Evolutionary conservation across 1,139 yeast species (phyloP).

Genomic region (Taphrina wiesneri): DNA sequence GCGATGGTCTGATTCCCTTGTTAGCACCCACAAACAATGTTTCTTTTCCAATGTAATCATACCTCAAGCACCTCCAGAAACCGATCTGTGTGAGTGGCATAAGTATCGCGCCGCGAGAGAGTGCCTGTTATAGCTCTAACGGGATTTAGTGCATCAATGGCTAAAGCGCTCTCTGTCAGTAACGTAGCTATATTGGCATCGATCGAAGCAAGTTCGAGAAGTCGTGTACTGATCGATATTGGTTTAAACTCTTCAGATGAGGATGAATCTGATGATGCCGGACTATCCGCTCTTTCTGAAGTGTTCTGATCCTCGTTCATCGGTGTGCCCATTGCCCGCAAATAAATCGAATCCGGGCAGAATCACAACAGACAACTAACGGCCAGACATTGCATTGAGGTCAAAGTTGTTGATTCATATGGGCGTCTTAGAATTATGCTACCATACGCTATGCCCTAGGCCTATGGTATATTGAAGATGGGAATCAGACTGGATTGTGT

Average conservation of each 20-base stretch:
- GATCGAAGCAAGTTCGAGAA: conserved; percentile 3
- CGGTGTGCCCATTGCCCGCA: background rate
- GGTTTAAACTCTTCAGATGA: conserved; percentile 36
- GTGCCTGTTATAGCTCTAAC: background rate
- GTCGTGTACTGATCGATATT: background rate
- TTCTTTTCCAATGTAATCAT: background rate
- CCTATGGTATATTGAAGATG: too few relatives aligned
- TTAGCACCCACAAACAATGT: background rate
- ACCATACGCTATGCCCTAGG: too few relatives aligned
- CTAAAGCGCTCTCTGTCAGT: conserved; percentile 3
- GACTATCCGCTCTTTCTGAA: background rate
- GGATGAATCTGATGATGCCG: background rate
- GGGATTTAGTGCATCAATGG: conserved; percentile 19
- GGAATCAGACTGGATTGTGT: too few relatives aligned
- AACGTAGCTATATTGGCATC: conserved; percentile 2
- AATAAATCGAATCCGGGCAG: too few relatives aligned
- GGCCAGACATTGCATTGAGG: too few relatives aligned
- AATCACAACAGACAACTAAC: too few relatives aligned
- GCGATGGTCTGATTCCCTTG: background rate
- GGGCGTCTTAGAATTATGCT: too few relatives aligned
- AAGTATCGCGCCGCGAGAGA: background rate
- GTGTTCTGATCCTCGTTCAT: background rate
- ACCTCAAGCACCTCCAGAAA: conserved; percentile 23
- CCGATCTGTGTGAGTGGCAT: conserved; percentile 1
- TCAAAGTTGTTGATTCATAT: too few relatives aligned